These are phyloP conservation scores for Tolypocladium album DNA, from an alignment of 2,329 filamentous ascomycete genomes.

Conservation along the genomic window DNA sequence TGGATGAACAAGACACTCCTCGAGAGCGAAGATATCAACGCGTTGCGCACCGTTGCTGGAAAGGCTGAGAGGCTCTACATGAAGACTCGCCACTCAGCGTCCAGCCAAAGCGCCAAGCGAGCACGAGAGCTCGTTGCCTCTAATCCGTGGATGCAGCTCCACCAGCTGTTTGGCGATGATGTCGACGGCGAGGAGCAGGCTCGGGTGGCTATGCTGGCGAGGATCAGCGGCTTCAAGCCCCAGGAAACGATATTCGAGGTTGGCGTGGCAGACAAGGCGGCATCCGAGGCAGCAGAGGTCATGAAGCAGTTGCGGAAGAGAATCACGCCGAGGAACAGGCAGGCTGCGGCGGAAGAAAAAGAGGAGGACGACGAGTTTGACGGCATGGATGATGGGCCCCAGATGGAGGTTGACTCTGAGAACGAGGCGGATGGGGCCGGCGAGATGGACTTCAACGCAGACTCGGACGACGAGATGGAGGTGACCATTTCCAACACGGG, in stretches of 20 bases:
- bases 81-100: slow-evolving; percentile 81
- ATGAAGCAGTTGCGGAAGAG: slow-evolving; percentile 63
- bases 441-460: slow-evolving; percentile 34
- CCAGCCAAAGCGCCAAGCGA: slow-evolving; percentile 79
- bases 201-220: slow-evolving; percentile 76
- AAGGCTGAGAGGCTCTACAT: slow-evolving; percentile 93
- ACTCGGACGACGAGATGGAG: slow-evolving; percentile 56
- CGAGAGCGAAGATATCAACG: slow-evolving; percentile 63
- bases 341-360: slow-evolving; percentile 30
- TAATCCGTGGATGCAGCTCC: slow-evolving; percentile 61
- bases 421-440: slow-evolving; percentile 33
- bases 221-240: slow-evolving; percentile 80
- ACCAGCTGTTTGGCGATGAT: slow-evolving; percentile 69
- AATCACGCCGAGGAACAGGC: slow-evolving; percentile 47
- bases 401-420: slow-evolving; percentile 12
- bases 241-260: slow-evolving; percentile 96
- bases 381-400: slow-evolving; percentile 6
- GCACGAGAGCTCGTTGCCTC: slow-evolving; percentile 66
- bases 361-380: slow-evolving; percentile 18
- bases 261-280: slow-evolving; percentile 57
- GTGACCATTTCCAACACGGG: slow-evolving; percentile 56
- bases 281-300: slow-evolving; percentile 58
- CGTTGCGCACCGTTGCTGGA: slow-evolving; percentile 60
- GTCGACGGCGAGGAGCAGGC: slow-evolving; percentile 56
- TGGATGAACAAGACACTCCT: slow-evolving; percentile 70